Conservation (phyloP, 1,284 basidiomycete genomes). For the Puccinia hordei region DNA sequence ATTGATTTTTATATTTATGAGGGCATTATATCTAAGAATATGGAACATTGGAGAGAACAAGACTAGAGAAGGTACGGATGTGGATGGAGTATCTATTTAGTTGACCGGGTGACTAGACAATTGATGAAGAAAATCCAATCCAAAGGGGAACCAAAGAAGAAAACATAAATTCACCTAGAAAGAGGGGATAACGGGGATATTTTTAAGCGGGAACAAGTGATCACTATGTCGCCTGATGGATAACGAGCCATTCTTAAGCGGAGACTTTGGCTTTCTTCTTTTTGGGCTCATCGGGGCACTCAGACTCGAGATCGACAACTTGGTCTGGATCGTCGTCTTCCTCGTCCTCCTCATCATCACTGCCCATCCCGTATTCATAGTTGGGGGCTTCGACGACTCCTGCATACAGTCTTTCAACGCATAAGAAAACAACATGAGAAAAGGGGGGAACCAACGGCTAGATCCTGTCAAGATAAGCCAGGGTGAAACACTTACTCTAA, state of each 20-base stretch:
- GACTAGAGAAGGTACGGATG: too few relatives aligned
- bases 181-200: too few relatives aligned
- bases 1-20: too few relatives aligned
- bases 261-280: conserved; percentile 40
- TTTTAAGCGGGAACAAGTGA: neutral
- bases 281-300: conserved; percentile 41
- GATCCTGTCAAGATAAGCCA: too few relatives aligned
- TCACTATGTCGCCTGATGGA: neutral
- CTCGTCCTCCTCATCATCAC: conserved; percentile 24
- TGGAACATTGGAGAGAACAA: too few relatives aligned
- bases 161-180: too few relatives aligned
- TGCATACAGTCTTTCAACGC: conserved; percentile 27
- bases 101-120: too few relatives aligned
- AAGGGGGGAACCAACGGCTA: neutral
- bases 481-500: conserved; percentile 26
- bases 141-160: too few relatives aligned
- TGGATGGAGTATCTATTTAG: too few relatives aligned
- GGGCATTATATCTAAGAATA: too few relatives aligned
- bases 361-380: neutral
- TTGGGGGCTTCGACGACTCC: conserved; percentile 20
- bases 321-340: conserved; percentile 30
- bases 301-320: conserved; percentile 33
- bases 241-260: neutral
- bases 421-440: neutral
- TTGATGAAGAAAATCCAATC: too few relatives aligned